Percentiles rank a stretch among this genome's conserved stretches.
phyloP scores from a whole-genome alignment of 495 filamentous ascomycete species.

The Articulospora tetracladia region DNA sequence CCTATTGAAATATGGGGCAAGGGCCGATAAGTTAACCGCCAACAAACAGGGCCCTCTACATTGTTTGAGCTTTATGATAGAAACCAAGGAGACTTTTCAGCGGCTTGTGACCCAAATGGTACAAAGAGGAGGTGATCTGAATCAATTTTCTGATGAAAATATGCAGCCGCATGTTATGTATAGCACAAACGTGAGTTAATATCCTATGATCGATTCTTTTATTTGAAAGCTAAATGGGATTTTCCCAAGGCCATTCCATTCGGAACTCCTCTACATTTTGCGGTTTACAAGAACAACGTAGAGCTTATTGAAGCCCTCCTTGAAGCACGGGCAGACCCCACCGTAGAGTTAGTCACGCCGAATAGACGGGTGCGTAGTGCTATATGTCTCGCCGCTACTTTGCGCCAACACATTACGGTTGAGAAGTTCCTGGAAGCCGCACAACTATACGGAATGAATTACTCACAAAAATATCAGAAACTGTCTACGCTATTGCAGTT shows the following conservation, averaged over 20 bases:
- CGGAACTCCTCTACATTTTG: background rate
- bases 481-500: background rate
- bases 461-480: background rate
- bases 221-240: background rate
- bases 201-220: background rate
- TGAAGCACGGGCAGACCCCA: background rate
- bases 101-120: background rate
- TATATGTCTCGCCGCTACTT: background rate
- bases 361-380: background rate
- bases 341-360: background rate
- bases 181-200: background rate
- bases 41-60: background rate
- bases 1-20: background rate
- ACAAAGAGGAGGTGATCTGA: background rate
- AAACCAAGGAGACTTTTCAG: background rate
- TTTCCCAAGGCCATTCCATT: background rate
- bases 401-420: background rate
- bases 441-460: background rate
- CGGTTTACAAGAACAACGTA: background rate
- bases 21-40: background rate
- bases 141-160: background rate
- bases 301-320: background rate
- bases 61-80: background rate
- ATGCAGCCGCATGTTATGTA: background rate
- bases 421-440: background rate